Conservation (phyloP, 345 rosid genomes). For the Brassica rapa region DNA sequence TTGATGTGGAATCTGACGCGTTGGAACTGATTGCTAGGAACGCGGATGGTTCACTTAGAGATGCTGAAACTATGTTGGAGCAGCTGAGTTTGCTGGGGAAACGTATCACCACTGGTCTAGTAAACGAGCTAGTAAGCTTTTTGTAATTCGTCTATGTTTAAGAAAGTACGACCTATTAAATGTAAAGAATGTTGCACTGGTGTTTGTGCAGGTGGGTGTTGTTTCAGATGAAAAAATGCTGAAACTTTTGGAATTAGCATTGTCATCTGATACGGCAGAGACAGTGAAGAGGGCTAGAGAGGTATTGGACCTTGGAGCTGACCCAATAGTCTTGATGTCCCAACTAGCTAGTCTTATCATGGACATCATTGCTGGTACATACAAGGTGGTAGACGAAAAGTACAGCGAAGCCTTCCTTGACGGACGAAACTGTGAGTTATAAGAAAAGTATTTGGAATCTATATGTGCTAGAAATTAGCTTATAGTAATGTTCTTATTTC, state of each 20-base stretch:
- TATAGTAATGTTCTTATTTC: not conserved
- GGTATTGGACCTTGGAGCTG: constrained; percentile 88
- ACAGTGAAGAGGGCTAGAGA: constrained; percentile 92
- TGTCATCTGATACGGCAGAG: constrained; percentile 20
- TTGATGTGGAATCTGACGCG: constrained; percentile 88
- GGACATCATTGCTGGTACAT: constrained; percentile 93
- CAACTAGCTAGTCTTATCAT: constrained; percentile 92
- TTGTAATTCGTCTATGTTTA: constrained; percentile 2
- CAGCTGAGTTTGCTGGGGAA: constrained; percentile 94
- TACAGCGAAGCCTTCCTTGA: constrained; percentile 53
- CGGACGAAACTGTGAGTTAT: constrained; percentile 72
- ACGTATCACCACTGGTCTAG: constrained; percentile 77
- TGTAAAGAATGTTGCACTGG: too few species aligned
- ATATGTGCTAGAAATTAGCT: not conserved
- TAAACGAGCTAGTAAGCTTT: constrained; percentile 88
- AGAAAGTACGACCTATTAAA: too few species aligned
- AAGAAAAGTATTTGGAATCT: not conserved
- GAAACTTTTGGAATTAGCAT: too few species aligned
- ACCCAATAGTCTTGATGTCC: constrained; percentile 91
- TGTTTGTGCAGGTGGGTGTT: too few species aligned
- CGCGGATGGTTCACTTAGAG: constrained; percentile 96
- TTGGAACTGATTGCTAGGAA: constrained; percentile 84
- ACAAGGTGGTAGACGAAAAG: constrained; percentile 50
- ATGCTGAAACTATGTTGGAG: constrained; percentile 97
- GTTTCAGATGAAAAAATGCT: too few species aligned